Evolutionary conservation across 202 grass and related monocot genomes (phyloP), one percentile per base, ranked within the genome.

Genomic region (Zizania palustris): DNA sequence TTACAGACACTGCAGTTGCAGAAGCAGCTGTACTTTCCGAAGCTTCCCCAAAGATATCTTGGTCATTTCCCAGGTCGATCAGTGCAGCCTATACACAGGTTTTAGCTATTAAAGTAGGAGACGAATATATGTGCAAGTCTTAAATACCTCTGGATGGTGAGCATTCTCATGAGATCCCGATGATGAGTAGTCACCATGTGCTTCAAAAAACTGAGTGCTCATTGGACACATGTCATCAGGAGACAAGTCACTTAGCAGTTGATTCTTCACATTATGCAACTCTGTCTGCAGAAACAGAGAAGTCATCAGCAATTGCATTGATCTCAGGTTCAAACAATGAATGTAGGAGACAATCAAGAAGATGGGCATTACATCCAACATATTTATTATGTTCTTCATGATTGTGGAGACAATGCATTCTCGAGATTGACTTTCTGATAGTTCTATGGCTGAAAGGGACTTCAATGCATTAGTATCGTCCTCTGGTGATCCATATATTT

Each of bases 171-270:
- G 33, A 13, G 70, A 65, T 8, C 51, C 74, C 45, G 38, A 85
- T 76, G 44, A 22, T 21, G 69, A 60, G 55, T 58, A 54, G 49
- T 78, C 35, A 21, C 39, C 21, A 50, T 35, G 53, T 65, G 37
- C 45, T 78, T 92, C 80, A 66, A 81, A 72, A 65, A 77, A 86
- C 21, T 64, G 83, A 57, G 70, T 22, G 46, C 76, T 73, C 45
- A 83, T 63, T 51, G 90, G 90, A 19, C 90, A 86, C 57, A 88
- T 48, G 60, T 92, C 90, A 82, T 92, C 90, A 33, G 90, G 90
- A n/a, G 67, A 84, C 72, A 92, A 92, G 71, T 92, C 86, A 74
- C 63, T 89, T 70, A 89, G 45, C 66, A 92, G 74, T 78, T 83
- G 84, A 34, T 45, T 74, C 72, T 48, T 81, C 78, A 92, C 71